Evolutionary conservation across 805 yeast genomes (phyloP), one percentile per base, ranked within the genome.

Genomic region (Limtongozyma cylindracea): DNA sequence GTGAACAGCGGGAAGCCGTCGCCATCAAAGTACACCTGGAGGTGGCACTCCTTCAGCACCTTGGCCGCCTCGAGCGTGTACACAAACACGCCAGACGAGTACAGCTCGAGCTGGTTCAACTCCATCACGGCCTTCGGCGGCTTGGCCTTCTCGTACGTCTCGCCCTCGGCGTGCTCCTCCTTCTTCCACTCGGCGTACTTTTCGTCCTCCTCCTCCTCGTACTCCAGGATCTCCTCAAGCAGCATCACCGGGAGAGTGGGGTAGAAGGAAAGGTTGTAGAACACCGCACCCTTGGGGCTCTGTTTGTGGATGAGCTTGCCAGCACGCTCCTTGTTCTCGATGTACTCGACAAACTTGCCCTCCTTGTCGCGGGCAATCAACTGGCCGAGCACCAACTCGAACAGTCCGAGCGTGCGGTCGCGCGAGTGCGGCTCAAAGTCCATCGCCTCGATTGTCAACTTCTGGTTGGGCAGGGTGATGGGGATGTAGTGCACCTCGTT

Each of bases 381-480:
- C 13, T 68, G 76, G 24, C 55, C 52, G 29, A 76, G 50, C 33
- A 64, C 61, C 11, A 88, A 46, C 34, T 68, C 70, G 47, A 76
- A 70, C 3, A 70, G 58, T 23, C 99, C 99, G 21, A 88, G 57
- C 4, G 91, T 62, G 35, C 94, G 65, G 44, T 88, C 98, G 19
- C 65, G 61, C n/a, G 71, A 61, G 24, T 49, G 57, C 27, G 58
- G 59, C 46, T 82, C 84, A 16, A 72, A 73, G 46, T 88, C 96
- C 93, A 88, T 74, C 5, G 68, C 91, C 40, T 88, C 96, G 25
- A 88, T 41, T 2, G 82, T 67, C 29, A 88, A 45, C 35, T 59
- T 68, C 43, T 82, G 95, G 38, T 72, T 70, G 12, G 78, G 64
- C 20, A 84, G 71, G 5, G 91, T 61, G 10, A 88, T 61, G 4